These are phyloP conservation scores for button mushroom (Agaricus bisporus) DNA, from an alignment of 768 basidiomycete species.

Conservation along the genomic window DNA sequence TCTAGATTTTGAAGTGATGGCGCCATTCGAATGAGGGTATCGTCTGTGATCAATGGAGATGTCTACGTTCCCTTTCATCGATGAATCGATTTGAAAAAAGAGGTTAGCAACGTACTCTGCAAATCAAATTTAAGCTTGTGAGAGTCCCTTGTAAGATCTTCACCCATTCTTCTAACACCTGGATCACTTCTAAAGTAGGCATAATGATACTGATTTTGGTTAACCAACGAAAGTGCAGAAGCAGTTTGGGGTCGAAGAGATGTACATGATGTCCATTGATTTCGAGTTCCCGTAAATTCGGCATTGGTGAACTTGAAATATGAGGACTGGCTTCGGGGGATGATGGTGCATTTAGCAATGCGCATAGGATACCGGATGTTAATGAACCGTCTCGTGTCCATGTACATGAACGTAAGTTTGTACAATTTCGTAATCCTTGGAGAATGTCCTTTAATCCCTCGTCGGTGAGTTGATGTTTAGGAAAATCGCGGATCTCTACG, in stretches of 20 bases:
- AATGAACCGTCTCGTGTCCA: slow-evolving; percentile 83
- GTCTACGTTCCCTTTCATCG: slow-evolving; percentile 27
- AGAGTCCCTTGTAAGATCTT: slow-evolving; percentile 37
- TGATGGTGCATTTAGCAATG: slow-evolving; percentile 27
- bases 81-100: neutral
- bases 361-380: slow-evolving; percentile 49
- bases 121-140: slow-evolving; percentile 57
- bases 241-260: slow-evolving; percentile 47
- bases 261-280: slow-evolving; percentile 62
- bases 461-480: slow-evolving; percentile 38
- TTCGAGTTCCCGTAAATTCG: slow-evolving; percentile 47
- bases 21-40: slow-evolving; percentile 42
- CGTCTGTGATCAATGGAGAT: slow-evolving; percentile 55
- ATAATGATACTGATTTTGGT: slow-evolving; percentile 64
- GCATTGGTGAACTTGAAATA: neutral
- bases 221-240: slow-evolving; percentile 46
- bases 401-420: slow-evolving; percentile 53
- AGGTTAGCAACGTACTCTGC: slow-evolving; percentile 43
- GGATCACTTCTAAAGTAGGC: slow-evolving; percentile 55
- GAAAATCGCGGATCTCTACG: slow-evolving; percentile 70
- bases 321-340: neutral
- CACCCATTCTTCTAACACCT: slow-evolving; percentile 47
- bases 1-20: slow-evolving; percentile 44
- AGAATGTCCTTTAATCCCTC: slow-evolving; percentile 34
- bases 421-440: slow-evolving; percentile 53